phyloP scores from a whole-genome alignment of 129 eudicot genomes.

The Artemisia tridentata region DNA sequence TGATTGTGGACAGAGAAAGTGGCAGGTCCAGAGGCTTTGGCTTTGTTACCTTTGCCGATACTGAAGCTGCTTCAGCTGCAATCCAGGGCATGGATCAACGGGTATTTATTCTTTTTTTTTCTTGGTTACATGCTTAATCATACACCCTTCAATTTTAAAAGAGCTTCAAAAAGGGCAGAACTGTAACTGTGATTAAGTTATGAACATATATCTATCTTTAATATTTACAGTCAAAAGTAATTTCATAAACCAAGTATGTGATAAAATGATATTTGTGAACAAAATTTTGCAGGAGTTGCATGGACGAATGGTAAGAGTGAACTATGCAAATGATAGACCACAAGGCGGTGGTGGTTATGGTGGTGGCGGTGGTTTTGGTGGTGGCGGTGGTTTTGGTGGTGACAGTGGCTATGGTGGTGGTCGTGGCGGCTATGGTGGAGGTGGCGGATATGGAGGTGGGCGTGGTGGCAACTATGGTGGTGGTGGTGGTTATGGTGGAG shows the following conservation, averaged over 20 bases:
- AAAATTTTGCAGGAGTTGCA: slow-evolving; percentile 61
- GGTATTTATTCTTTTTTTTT: slow-evolving; percentile 35
- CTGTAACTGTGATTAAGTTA: background rate
- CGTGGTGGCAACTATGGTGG: slow-evolving; percentile 27
- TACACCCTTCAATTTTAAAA: background rate
- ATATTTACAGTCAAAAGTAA: too few relatives aligned
- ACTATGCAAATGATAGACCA: slow-evolving; percentile 68
- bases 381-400: slow-evolving; percentile 18
- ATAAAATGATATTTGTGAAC: background rate
- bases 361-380: slow-evolving; percentile 27
- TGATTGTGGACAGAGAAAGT: slow-evolving; percentile 71
- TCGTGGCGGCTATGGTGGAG: slow-evolving; percentile 17
- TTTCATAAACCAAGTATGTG: background rate
- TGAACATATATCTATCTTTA: too few relatives aligned
- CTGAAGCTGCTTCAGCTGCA: slow-evolving; percentile 86
- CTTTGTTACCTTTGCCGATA: slow-evolving; percentile 55
- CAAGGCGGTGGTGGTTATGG: slow-evolving; percentile 43
- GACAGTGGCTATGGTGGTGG: slow-evolving; percentile 26
- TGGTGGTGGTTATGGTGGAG: slow-evolving; percentile 32
- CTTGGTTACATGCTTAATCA: background rate
- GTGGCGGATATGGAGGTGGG: slow-evolving; percentile 25
- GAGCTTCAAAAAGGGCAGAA: background rate
- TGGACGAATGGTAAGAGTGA: slow-evolving; percentile 68
- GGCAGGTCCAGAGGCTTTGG: slow-evolving; percentile 95
- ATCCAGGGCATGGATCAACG: slow-evolving; percentile 80